phyloP scores from a whole-genome alignment of 495 filamentous ascomycete species.

The Aspergillus coremiiformis region DNA sequence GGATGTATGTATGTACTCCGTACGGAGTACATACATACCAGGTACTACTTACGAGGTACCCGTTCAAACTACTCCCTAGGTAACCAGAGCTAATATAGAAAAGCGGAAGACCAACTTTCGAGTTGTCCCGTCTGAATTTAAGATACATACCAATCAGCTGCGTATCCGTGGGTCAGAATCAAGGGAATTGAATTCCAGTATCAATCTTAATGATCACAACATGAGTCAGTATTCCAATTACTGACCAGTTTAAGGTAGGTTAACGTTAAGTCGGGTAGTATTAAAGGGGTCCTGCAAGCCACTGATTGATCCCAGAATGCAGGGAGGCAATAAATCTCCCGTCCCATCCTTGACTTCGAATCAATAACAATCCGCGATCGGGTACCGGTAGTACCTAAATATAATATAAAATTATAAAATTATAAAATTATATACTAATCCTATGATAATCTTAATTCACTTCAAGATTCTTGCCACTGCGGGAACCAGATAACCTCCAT shows the following conservation, averaged over 20 bases:
- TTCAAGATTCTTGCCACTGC: too few relatives aligned
- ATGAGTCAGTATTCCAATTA: neutral
- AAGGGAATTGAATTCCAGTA: neutral
- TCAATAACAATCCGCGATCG: neutral
- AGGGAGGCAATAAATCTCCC: neutral
- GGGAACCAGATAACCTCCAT: neutral
- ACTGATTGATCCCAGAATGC: neutral
- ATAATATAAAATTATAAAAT: too few relatives aligned
- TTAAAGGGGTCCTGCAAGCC: neutral
- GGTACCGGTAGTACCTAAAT: neutral
- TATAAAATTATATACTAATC: too few relatives aligned
- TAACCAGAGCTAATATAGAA: neutral
- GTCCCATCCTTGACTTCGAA: neutral
- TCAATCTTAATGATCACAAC: neutral
- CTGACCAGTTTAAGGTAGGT: neutral
- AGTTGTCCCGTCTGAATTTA: neutral
- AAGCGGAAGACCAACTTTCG: neutral
- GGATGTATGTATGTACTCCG: too few relatives aligned
- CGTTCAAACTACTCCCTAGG: too few relatives aligned
- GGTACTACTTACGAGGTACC: too few relatives aligned
- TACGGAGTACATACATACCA: too few relatives aligned
- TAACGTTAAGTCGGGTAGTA: too few relatives aligned
- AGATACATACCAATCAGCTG: too few relatives aligned
- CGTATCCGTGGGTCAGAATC: neutral
- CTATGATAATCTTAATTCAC: too few relatives aligned